These are phyloP conservation scores for Pulveroboletus frians DNA, from an alignment of 768 basidiomycete genomes.

Conservation along the genomic window DNA sequence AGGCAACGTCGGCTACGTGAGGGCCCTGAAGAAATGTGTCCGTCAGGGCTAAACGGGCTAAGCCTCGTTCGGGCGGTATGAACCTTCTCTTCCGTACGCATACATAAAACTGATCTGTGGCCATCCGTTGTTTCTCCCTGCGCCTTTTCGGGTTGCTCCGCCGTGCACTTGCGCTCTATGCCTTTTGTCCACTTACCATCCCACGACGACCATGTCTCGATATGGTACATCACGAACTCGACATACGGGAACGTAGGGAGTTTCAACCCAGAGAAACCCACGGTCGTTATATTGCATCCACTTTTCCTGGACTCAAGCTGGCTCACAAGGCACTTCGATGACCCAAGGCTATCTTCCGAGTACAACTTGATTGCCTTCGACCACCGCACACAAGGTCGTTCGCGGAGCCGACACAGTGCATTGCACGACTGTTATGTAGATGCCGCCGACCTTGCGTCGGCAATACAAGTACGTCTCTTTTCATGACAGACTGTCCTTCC, in stretches of 20 bases:
- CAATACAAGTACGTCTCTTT: constrained; percentile 47
- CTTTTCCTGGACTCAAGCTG: constrained; percentile 64
- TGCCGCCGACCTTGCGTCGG: constrained; percentile 69
- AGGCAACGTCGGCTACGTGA: constrained; percentile 21
- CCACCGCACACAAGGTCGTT: constrained; percentile 58
- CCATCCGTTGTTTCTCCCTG: constrained; percentile 2
- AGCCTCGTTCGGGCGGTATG: constrained; percentile 6
- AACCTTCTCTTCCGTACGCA: constrained; percentile 11
- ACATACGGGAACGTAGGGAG: constrained; percentile 53
- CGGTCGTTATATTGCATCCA: constrained; percentile 64
- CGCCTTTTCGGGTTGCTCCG: constrained; percentile 1
- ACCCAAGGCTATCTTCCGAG: constrained; percentile 49
- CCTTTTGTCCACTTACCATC: constrained; percentile 64
- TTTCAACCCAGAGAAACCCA: constrained; percentile 62
- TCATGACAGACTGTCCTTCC: neutral
- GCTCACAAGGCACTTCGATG: constrained; percentile 62
- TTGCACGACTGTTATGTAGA: constrained; percentile 73
- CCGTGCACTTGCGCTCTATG: constrained; percentile 42
- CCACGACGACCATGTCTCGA: constrained; percentile 59
- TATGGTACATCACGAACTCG: constrained; percentile 70
- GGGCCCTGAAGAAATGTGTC: constrained; percentile 13
- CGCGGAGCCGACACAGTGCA: constrained; percentile 46
- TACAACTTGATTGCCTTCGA: constrained; percentile 78
- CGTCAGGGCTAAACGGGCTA: constrained; percentile 11
- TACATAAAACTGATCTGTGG: constrained; percentile 17